Base-by-base conservation (phyloP, 192 early-diverging fungal species). In the Paraglomus occultum region DNA sequence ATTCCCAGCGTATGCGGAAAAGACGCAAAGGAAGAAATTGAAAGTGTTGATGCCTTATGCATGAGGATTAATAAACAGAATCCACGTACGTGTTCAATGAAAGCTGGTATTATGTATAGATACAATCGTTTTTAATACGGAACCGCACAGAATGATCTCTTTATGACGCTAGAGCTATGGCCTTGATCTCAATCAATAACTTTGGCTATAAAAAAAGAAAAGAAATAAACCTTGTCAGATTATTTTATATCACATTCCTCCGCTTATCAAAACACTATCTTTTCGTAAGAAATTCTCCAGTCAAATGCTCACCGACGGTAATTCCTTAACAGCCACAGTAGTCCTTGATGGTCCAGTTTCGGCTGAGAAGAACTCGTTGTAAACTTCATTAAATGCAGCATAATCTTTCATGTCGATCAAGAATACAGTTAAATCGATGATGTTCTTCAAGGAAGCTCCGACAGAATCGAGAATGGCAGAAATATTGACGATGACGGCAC, bases 361-460 rank as follows among this genome's bases (percentile, higher is more conserved):
- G 2, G 81, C 80, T 52, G 80, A 76, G 71, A 90, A 89, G 77
- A 77, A 90, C 22, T 73, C 53, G 65, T 90, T 90, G 75, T 90
- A 90, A 23, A 89, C 78, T 61, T 86, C 76, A 67, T 88, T 90
- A 71, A 87, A 82, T 6, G 73, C 88, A 5, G 73, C 72, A 73
- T 89, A 90, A 66, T 90, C 79, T 50, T 79, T 73, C 88, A 90
- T 90, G 71, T 90, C 74, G 22, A 85, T 83, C 51, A 90, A 74
- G 73, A 90, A 90, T 48, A 90, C 82, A n/a, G 88, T 90, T 77
- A 90, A 66, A 74, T 90, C 88, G 17, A 90, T 77, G 15, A 90
- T 59, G 49, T 89, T 81, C 54, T 81, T 82, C 44, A 90, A 69
- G 15, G 71, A 72, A 6, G 79, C 79, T 11, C 86, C 86, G 20